Percentiles rank a stretch among this genome's conserved stretches.
These are phyloP conservation scores for Auricularia auricula-judae DNA, from an alignment of 768 basidiomycete genomes.

Conservation along the genomic window DNA sequence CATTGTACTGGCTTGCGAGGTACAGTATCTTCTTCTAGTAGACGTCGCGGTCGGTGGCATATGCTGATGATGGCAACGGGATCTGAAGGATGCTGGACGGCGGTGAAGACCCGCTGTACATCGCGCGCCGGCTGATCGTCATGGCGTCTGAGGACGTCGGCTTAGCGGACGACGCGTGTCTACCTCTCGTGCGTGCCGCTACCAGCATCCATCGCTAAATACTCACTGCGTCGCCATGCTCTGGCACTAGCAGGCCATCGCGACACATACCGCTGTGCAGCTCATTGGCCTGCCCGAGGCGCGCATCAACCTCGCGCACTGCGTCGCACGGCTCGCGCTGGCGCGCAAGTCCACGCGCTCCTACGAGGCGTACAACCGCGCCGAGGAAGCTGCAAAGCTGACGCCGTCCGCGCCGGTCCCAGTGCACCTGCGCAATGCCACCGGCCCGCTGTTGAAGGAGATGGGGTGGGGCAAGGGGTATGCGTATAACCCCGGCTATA, in stretches of 20 bases:
- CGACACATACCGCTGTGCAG: conserved; percentile 54
- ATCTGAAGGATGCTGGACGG: conserved; percentile 54
- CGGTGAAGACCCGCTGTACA: conserved; percentile 73
- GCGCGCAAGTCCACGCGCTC: conserved; percentile 72
- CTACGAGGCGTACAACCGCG: conserved; percentile 66
- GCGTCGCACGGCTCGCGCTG: conserved; percentile 69
- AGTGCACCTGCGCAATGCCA: conserved; percentile 64
- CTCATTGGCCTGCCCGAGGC: conserved; percentile 75
- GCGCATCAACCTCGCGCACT: conserved; percentile 66
- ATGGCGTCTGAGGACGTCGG: conserved; percentile 84
- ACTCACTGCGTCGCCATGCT: neutral
- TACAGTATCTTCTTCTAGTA: neutral
- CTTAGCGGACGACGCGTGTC: conserved; percentile 62
- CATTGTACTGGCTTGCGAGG: conserved; percentile 78
- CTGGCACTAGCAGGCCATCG: conserved; percentile 37
- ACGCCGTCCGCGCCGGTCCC: conserved; percentile 54
- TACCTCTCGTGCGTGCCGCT: conserved; percentile 48
- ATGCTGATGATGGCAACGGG: neutral
- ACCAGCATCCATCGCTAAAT: neutral
- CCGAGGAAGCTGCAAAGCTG: conserved; percentile 47
- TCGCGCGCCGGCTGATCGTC: conserved; percentile 63
- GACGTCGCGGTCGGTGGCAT: neutral
- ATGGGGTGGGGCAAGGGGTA: conserved; percentile 59
- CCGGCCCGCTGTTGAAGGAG: conserved; percentile 57
- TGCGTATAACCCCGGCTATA: conserved; percentile 49